Evolutionary conservation across 2,329 filamentous ascomycete species (phyloP), one percentile per base, ranked within the genome.

Genomic region (Penicillium sp.): DNA sequence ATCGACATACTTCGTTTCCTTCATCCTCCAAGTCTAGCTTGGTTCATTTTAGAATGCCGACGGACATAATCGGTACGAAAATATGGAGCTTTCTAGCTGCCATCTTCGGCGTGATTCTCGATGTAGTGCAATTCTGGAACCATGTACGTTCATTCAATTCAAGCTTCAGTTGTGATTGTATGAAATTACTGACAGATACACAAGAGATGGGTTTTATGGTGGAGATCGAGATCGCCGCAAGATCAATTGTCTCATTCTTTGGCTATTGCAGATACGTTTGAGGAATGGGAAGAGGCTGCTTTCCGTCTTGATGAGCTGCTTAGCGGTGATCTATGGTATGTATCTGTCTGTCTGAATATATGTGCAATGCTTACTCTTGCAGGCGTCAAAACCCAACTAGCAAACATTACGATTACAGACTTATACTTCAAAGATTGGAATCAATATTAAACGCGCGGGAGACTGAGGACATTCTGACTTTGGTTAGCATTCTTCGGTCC

Each of bases 251-350:
- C 88, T 45, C 81, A 88, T 59, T 77, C 80, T 23, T 77, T 95
- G 48, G 80, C 79, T 53, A 81, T 84, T 58, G 88, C 90, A 18
- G 79, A 84, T 61, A 80, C 82, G 24, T 96, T 88, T 68, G 89
- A 94, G 66, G 88, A 94, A 68, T 97, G 91, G 91, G 87, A 93
- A 68, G 86, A 87, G 62, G 86, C 88, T n/a, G 90, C 91, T 1
- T 82, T 89, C 61, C 83, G 89, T 65, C 81, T 96, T n/a, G 92
- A 96, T 71, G 87, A 88, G 65, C 78, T 90, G 18, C 79, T 91
- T n/a, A 87, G 87, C 43, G 84, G 91, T 63, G 90, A 95, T 73
- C 72, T 91, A 60, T 96, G 90, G 90, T 89, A 76, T 58, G 73
- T 40, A 1, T 38, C 18, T 38, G 3, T 46, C 46, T 33, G 6